Base-by-base conservation (phyloP, 2,329 filamentous ascomycete species). In the Pestalotiopsis fici region DNA sequence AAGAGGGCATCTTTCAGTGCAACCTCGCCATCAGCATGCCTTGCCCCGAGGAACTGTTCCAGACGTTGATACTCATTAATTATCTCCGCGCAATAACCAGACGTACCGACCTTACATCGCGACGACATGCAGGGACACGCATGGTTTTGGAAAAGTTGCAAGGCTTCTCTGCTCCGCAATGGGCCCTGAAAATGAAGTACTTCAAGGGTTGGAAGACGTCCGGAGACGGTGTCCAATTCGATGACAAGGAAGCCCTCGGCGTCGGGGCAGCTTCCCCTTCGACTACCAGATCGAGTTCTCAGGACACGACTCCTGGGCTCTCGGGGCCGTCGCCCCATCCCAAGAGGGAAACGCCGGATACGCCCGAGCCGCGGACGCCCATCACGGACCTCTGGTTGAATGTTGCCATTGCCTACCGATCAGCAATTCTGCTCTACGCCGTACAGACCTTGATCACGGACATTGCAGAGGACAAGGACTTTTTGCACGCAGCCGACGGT, bases 161-260 rank as follows among this genome's bases (percentile, higher is more conserved):
- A 13, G 55, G 66, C 25, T 71, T 69, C 57, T 61, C 56, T 23
- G 60, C 68, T 12, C 50, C 47, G 7, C 47, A 69, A 25, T 71
- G 69, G 69, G 69, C 69, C 28, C 61, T 57, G 25, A 64, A 61
- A 39, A 69, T 71, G 69, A 65, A 65, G 28, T 39, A 55, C 11
- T 71, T 69, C n/a, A 66, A 37, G 31, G 68, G 68, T 21, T 69
- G 69, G 69, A 69, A 66, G 28, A 35, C 59, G 37, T 65, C 37
- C n/a, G 66, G 69, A 13, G 69, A 71, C 23, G 66, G 59, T 28
- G 68, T 71, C 23, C 64, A 71, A 35, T 69, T 69, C 37, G 68
- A 69, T 47, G 39, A 65, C 27, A 37, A 39, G 28, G 35, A 47
- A 18, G 13, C 31, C 9, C 7, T 59, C n/a, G 25, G 27, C 18